Conservation (phyloP, 2,329 filamentous ascomycete genomes). For the Hortaea sp. region DNA sequence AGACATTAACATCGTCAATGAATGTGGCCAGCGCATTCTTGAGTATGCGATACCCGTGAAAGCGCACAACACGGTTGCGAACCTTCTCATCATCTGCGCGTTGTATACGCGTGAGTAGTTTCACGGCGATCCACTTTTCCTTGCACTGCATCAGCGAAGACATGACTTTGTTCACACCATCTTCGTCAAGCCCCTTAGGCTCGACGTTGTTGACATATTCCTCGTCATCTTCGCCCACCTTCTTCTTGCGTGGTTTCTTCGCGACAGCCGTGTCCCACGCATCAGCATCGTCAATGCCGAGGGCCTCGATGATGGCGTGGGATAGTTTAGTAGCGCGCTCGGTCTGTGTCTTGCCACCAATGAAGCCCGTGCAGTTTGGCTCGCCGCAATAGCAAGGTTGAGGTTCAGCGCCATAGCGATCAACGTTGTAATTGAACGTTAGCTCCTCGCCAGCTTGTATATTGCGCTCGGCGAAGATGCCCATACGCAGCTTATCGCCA, state of each 20-base stretch:
- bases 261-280: constrained; percentile 85
- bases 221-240: constrained; percentile 80
- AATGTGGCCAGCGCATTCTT: constrained; percentile 79
- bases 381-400: constrained; percentile 96
- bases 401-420: constrained; percentile 91
- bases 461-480: constrained; percentile 82
- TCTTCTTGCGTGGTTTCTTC: constrained; percentile 89
- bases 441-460: constrained; percentile 87
- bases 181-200: constrained; percentile 67
- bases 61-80: constrained; percentile 77
- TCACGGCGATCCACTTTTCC: constrained; percentile 98
- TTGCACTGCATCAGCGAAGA: constrained; percentile 94
- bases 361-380: constrained; percentile 88
- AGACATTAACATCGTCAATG: constrained; percentile 79
- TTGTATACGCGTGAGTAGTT: constrained; percentile 81
- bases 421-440: constrained; percentile 99
- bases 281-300: constrained; percentile 87
- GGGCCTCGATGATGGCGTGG: constrained; percentile 79
- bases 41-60: constrained; percentile 94
- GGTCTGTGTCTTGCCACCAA: constrained; percentile 95
- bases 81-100: constrained; percentile 77
- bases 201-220: constrained; percentile 89
- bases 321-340: constrained; percentile 89
- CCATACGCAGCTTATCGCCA: constrained; percentile 94
- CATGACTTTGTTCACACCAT: constrained; percentile 88